Base-by-base conservation (phyloP, 2,329 filamentous ascomycete species). In the Phyllosticta citribraziliensis region DNA sequence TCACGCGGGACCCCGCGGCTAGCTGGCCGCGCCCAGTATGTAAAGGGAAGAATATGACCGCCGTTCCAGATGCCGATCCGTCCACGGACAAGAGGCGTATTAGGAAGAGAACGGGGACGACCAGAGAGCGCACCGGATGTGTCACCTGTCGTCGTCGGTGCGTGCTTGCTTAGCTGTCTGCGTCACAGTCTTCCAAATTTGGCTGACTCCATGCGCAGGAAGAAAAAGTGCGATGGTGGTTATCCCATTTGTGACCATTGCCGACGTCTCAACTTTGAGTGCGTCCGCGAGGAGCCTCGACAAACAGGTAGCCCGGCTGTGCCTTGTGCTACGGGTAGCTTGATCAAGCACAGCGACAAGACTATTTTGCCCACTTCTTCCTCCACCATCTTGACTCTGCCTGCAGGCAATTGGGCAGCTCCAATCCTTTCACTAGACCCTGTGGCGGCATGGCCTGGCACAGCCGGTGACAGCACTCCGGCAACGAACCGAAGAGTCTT, bases 171-270 rank as follows among this genome's bases (percentile, higher is more conserved):
- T 20, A 47, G 11, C 55, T 54, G 17, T 53, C 12, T 20, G 4
- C 27, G 20, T 19, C 27, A 19, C 35, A 17, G 17, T 52, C 20
- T 27, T n/a, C 22, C n/a, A 20, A 60, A 25, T 8, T 51, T 60
- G 52, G 52, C 58, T 60, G 22, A 60, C 58, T 3, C 52, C 8
- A n/a, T 11, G 6, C 24, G 19, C 27, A 62, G 60, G 10, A 62
- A 62, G 55, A 62, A 62, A 30, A 62, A 62, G 35, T 62, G 60
- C 52, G 56, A 56, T 24, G 56, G 52, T 19, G 60, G 52, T 50
- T 62, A 62, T 35, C 60, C 60, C 35, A 35, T 57, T 35, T 62
- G 60, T 22, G 53, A 62, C 60, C 55, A 62, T 52, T 62, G 60
- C 22, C 47, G 60, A n/a, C 60, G 60, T 4, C 51, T 62, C 10